Conservation (phyloP, 371 early-diverging fungal species). For the Syncephalastrum monosporum region DNA sequence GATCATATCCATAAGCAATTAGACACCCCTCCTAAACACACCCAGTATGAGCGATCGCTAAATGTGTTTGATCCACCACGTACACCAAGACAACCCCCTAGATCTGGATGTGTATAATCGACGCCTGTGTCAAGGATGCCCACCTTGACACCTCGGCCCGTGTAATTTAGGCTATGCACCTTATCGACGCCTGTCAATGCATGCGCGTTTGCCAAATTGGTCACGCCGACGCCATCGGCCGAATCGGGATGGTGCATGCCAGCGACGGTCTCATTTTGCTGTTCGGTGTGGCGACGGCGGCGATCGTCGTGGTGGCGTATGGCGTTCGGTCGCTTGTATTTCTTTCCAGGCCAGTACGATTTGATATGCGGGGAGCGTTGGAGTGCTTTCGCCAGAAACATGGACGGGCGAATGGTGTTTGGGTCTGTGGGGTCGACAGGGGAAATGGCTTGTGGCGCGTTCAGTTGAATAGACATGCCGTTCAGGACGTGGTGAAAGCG, state of each 20-base stretch:
- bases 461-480: constrained; percentile 20
- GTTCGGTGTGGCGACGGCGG: neutral
- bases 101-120: constrained; percentile 70
- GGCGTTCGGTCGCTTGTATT: constrained; percentile 13
- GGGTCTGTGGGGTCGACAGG: neutral
- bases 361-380: constrained; percentile 12
- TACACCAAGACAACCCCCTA: constrained; percentile 70
- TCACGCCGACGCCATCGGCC: constrained; percentile 4
- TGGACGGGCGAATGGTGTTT: constrained; percentile 8
- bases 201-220: constrained; percentile 18
- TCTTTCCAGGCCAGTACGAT: constrained; percentile 20
- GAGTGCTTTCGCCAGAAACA: constrained; percentile 15
- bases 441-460: neutral
- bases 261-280: neutral
- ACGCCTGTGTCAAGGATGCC: constrained; percentile 36
- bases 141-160: constrained; percentile 16
- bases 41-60: neutral
- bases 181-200: constrained; percentile 15
- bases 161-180: constrained; percentile 1
- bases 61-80: neutral
- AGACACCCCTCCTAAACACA: constrained; percentile 42
- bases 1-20: constrained; percentile 63
- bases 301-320: neutral
- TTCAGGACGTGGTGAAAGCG: constrained; percentile 16
- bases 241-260: neutral